Percentiles rank a stretch among this genome's conserved stretches.
Evolutionary conservation across 2,329 filamentous ascomycete species (phyloP).

Genomic region (Fusarium papillatum): DNA sequence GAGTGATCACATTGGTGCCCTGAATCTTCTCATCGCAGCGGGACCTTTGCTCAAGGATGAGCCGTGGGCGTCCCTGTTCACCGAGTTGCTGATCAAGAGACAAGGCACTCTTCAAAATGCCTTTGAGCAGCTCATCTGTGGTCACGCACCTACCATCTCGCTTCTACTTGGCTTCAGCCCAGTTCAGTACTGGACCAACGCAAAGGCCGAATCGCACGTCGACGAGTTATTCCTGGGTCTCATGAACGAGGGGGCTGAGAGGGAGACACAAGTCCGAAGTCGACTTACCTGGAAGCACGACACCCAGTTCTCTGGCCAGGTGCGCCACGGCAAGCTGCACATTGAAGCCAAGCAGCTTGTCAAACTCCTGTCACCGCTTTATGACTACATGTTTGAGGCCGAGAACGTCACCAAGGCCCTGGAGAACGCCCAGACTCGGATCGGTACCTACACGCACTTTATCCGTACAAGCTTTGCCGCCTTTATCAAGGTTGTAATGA

Average conservation of each 20-base stretch:
- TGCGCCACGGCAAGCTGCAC: slow-evolving; percentile 39
- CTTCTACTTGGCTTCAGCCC: slow-evolving; percentile 64
- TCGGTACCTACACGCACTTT: slow-evolving; percentile 45
- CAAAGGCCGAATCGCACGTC: slow-evolving; percentile 54
- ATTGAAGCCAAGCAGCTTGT: slow-evolving; percentile 56
- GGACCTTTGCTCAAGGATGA: slow-evolving; percentile 59
- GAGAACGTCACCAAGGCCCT: slow-evolving; percentile 49
- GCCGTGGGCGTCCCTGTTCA: slow-evolving; percentile 62
- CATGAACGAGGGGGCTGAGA: slow-evolving; percentile 17
- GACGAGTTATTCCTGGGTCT: slow-evolving; percentile 53
- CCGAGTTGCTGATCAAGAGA: slow-evolving; percentile 57
- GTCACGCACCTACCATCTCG: slow-evolving; percentile 60
- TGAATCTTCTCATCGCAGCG: slow-evolving; percentile 57
- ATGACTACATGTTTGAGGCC: slow-evolving; percentile 59
- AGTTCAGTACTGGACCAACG: slow-evolving; percentile 65
- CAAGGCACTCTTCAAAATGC: slow-evolving; percentile 40
- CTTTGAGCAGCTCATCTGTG: slow-evolving; percentile 59
- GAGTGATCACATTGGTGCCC: slow-evolving; percentile 53
- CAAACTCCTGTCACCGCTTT: slow-evolving; percentile 55
- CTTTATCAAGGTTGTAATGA: slow-evolving; percentile 53
- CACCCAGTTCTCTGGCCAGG: slow-evolving; percentile 45
- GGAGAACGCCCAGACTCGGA: slow-evolving; percentile 11
- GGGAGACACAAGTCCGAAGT: slow-evolving; percentile 43
- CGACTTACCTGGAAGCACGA: slow-evolving; percentile 54
- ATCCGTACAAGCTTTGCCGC: slow-evolving; percentile 56